Conservation (phyloP, 2,329 filamentous ascomycete species). For the Fusarium incarnatum region DNA sequence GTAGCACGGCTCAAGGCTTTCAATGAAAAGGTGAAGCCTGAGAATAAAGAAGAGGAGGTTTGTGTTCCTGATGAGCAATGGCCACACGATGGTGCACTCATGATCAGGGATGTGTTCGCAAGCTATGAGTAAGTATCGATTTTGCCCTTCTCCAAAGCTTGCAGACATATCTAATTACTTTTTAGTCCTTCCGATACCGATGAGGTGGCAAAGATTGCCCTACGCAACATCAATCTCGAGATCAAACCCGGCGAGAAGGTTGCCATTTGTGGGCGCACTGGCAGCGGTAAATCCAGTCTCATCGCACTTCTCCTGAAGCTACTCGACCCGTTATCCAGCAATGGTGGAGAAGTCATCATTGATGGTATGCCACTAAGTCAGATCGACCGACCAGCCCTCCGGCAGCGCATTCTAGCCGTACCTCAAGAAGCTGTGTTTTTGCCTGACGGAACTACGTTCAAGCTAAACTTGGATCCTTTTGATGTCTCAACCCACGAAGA, state of each 20-base stretch:
- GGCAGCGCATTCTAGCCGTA: slow-evolving; percentile 62
- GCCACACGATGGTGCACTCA: slow-evolving; percentile 49
- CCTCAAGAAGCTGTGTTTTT: slow-evolving; percentile 67
- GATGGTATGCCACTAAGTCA: slow-evolving; percentile 54
- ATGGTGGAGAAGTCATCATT: slow-evolving; percentile 52
- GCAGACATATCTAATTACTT: not conserved
- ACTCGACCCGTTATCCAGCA: slow-evolving; percentile 52
- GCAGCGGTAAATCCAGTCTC: slow-evolving; percentile 59
- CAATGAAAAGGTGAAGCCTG: slow-evolving; percentile 38
- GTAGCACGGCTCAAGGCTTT: slow-evolving; percentile 38
- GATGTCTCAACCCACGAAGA: slow-evolving; percentile 46
- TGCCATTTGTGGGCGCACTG: slow-evolving; percentile 53
- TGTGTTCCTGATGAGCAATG: slow-evolving; percentile 42
- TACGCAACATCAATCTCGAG: slow-evolving; percentile 45
- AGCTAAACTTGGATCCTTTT: slow-evolving; percentile 58
- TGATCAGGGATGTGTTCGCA: slow-evolving; percentile 50
- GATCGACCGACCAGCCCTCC: slow-evolving; percentile 57
- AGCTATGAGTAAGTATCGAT: slow-evolving; percentile 43
- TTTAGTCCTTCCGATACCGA: not conserved
- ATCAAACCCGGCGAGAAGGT: slow-evolving; percentile 50
- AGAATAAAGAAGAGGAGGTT: slow-evolving; percentile 38
- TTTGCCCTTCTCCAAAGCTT: not conserved
- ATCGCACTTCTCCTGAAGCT: slow-evolving; percentile 57
- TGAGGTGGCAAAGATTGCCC: slow-evolving; percentile 35
- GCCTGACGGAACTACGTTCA: slow-evolving; percentile 55